These are phyloP conservation scores for Talaromyces verruculosus DNA, from an alignment of 2,329 filamentous ascomycete genomes.

Conservation along the genomic window DNA sequence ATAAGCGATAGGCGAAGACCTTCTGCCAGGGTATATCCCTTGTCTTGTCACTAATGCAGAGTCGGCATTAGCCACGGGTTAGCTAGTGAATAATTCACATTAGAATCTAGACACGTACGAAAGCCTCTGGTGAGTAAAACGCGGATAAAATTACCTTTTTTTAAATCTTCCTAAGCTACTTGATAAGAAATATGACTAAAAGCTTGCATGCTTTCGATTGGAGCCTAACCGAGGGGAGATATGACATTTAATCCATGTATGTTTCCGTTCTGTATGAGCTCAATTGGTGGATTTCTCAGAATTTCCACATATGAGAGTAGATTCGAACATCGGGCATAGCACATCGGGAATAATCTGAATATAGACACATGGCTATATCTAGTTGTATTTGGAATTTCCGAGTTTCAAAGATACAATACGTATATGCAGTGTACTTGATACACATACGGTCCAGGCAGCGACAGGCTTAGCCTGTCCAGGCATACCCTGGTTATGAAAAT, in stretches of 20 bases:
- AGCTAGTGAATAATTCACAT: neutral
- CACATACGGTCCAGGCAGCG: neutral
- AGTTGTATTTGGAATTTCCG: neutral
- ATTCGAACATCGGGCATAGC: neutral
- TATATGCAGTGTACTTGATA: conserved; percentile 1
- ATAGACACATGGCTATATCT: neutral
- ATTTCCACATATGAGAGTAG: neutral
- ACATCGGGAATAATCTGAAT: neutral
- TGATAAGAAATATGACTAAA: neutral
- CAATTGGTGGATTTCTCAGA: neutral
- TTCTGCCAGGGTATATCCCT: neutral
- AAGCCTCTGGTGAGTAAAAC: neutral
- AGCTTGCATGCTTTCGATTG: neutral
- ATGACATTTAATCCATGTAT: neutral
- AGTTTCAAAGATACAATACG: neutral
- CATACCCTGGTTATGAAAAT: neutral
- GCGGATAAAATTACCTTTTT: neutral
- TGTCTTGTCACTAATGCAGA: neutral
- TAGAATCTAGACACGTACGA: neutral
- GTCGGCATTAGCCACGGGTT: neutral
- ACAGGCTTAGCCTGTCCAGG: neutral
- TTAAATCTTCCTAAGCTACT: too few species aligned
- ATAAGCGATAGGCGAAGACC: neutral
- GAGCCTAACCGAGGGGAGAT: neutral
- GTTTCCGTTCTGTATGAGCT: neutral